Evolutionary conservation across 352 stramenopile genomes (phyloP).

Genomic region (Pythium grandisporangium): DNA sequence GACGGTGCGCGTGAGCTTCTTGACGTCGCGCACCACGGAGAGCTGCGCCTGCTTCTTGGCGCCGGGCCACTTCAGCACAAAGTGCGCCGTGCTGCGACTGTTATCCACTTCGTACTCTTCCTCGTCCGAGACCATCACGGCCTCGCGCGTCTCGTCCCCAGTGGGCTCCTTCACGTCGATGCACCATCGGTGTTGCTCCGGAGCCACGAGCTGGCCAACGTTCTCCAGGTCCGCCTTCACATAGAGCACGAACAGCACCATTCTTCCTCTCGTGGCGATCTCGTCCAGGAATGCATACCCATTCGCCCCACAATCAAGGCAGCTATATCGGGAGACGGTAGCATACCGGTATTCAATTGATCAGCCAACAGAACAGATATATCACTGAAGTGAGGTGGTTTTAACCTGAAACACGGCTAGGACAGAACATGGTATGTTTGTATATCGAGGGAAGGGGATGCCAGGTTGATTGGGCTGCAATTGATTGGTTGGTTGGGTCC

Average conservation of each 20-base stretch:
- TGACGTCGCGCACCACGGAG: conserved; percentile 79
- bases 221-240: conserved; percentile 86
- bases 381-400: too few relatives aligned
- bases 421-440: too few relatives aligned
- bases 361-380: too few relatives aligned
- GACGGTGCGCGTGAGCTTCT: conserved; percentile 70
- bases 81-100: conserved; percentile 67
- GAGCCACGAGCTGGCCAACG: conserved; percentile 60
- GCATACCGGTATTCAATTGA: conserved; percentile 9
- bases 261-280: conserved; percentile 9
- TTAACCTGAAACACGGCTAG: too few relatives aligned
- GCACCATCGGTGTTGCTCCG: conserved; percentile 68
- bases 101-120: conserved; percentile 63
- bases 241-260: conserved; percentile 84
- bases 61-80: conserved; percentile 81
- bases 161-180: conserved; percentile 79
- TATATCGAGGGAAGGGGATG: too few relatives aligned
- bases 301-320: not conserved
- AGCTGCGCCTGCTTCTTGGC: conserved; percentile 73
- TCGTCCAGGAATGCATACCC: not conserved
- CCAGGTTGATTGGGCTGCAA: too few relatives aligned
- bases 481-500: conserved; percentile 12
- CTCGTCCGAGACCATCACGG: conserved; percentile 77
- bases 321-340: not conserved
- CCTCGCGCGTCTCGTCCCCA: conserved; percentile 66